These are phyloP conservation scores for Neostapfia colusana DNA, from an alignment of 176 grass and related monocot genomes.

Conservation along the genomic window DNA sequence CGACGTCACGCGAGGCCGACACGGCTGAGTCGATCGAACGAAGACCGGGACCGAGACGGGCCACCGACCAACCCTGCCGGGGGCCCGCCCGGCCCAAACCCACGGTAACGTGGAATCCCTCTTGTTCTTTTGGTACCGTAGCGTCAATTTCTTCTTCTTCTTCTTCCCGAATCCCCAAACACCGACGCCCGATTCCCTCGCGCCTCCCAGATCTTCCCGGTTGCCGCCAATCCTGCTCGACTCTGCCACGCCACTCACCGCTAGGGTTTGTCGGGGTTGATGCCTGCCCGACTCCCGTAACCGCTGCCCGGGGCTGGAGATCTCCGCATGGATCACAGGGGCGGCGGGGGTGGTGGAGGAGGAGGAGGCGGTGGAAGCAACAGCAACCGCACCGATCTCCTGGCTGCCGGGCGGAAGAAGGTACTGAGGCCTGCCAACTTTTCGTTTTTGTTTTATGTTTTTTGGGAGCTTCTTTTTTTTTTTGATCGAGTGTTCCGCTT, in stretches of 20 bases:
- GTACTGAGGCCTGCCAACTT: slow-evolving; percentile 24
- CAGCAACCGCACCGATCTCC: slow-evolving; percentile 72
- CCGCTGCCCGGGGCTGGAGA: slow-evolving; percentile 28
- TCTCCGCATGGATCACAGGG: slow-evolving; percentile 62
- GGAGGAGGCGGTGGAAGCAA: slow-evolving; percentile 25
- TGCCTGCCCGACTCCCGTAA: slow-evolving; percentile 46
- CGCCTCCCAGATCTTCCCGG: slow-evolving; percentile 2
- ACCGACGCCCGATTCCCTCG: slow-evolving; percentile 41
- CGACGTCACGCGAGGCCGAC: too few species aligned
- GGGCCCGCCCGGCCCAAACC: not conserved
- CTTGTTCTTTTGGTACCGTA: not conserved
- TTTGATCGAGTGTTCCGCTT: slow-evolving; percentile 37
- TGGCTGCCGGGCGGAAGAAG: slow-evolving; percentile 90
- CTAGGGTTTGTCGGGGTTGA: slow-evolving; percentile 39
- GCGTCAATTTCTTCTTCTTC: slow-evolving; percentile 20
- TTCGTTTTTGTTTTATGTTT: not conserved
- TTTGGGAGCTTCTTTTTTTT: not conserved
- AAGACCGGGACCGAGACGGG: slow-evolving; percentile 47
- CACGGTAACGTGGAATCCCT: slow-evolving; percentile 28
- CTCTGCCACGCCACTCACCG: not conserved
- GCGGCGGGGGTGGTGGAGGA: slow-evolving; percentile 28
- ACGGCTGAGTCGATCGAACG: too few species aligned
- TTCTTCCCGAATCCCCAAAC: slow-evolving; percentile 32
- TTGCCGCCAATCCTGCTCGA: slow-evolving; percentile 8
- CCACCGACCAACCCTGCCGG: slow-evolving; percentile 14